Evolutionary conservation across 352 stramenopile species (phyloP).

Genomic region (Phytopythium sindhum): DNA sequence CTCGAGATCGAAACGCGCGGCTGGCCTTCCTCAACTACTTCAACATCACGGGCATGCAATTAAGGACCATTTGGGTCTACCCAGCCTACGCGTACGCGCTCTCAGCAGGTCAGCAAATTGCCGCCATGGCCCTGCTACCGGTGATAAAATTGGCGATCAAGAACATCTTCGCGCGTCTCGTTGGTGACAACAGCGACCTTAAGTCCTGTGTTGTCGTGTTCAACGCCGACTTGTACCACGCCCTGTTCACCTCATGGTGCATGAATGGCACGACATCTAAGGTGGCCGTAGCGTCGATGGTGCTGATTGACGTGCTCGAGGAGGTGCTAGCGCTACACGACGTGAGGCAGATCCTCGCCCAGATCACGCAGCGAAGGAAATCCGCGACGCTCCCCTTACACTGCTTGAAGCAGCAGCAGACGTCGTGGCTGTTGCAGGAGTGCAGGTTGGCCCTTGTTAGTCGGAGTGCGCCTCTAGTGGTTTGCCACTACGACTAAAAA

Average conservation of each 20-base stretch:
- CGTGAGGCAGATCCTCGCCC: too few relatives aligned
- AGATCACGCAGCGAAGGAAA: too few relatives aligned
- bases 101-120: not conserved
- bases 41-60: not conserved
- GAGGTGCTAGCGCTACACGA: constrained; percentile 7
- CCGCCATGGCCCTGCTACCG: constrained; percentile 15
- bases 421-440: too few relatives aligned
- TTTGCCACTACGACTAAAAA: too few relatives aligned
- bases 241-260: constrained; percentile 20
- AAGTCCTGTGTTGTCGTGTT: constrained; percentile 21
- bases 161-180: constrained; percentile 27
- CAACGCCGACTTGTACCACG: constrained; percentile 22
- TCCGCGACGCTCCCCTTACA: too few relatives aligned
- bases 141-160: constrained; percentile 22
- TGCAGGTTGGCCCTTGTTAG: too few relatives aligned
- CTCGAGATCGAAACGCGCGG: constrained; percentile 9
- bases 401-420: too few relatives aligned
- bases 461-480: too few relatives aligned
- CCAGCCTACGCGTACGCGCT: constrained; percentile 16
- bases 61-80: constrained; percentile 18
- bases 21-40: constrained; percentile 12
- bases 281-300: constrained; percentile 15
- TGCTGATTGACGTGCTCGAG: constrained; percentile 17
- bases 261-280: constrained; percentile 13
- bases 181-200: constrained; percentile 12